Base-by-base conservation (phyloP, 805 yeast species). In the Yamadazyma paraphyllophila region DNA sequence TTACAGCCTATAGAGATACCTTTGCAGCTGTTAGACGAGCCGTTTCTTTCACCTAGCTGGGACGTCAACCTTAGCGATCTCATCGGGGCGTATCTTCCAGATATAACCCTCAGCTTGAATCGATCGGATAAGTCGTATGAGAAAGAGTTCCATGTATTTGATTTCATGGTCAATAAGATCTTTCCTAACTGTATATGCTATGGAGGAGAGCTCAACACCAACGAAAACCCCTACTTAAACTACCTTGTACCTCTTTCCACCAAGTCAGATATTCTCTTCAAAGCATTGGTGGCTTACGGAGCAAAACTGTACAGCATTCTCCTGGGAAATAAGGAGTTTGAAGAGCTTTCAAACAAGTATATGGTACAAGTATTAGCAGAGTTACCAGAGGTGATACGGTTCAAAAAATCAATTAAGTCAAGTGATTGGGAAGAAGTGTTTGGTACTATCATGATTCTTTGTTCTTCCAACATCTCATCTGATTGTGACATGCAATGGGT, bases 391-490 rank as follows among this genome's bases (percentile, higher is more conserved):
- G 43, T 63, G 7, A 66, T 71, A 7, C 56, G 54, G 17, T 36
- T 54, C 5, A 67, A 63, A 39, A 56, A 52, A 36, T 32, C 14
- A 5, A 51, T 48, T 1, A 47, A 58, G 2, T 55, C 56, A 13
- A 39, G 36, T 10, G 60, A 63, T 32, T 70, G 75, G 74, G 75
- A 70, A 48, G 74, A 68, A 33, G 63, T 69, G 7, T 57, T 71
- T 35, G 71, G 71, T 1, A 65, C 72, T 8, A 57, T 70, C 17
- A 44, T 71, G 10, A 62, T 70, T 67, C 54, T 72, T 2, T 71
- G 75, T 42, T 67, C 69, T 34, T 61, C 64, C 7, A 75, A 72
- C 42, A 72, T 72, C n/a, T 62, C 73, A 0, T 65, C 66, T 2
- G 61, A 65, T 49, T 70, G 77, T 51, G 69, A 62, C 31, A 53